Conservation (phyloP, 2,329 filamentous ascomycete genomes). For the Claviceps capensis region DNA sequence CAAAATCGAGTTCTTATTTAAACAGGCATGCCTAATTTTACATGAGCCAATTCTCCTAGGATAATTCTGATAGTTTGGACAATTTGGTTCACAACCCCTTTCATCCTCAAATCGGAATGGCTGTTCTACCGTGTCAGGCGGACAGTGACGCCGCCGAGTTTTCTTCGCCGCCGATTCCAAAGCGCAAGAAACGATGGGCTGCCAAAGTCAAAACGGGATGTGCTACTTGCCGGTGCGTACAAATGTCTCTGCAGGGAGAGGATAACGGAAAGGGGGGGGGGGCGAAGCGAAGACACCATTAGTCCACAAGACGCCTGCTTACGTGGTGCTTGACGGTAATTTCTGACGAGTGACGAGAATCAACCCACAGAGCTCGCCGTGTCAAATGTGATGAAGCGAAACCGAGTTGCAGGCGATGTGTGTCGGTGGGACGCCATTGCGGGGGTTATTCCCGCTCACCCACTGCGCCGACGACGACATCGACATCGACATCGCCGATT, state of each 20-base stretch:
- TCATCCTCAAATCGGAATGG: neutral
- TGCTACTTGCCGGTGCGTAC: slow-evolving; percentile 4
- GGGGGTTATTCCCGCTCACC: neutral
- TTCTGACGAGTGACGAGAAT: neutral
- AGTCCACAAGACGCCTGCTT: neutral
- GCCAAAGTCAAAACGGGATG: slow-evolving; percentile 6
- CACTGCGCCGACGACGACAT: neutral
- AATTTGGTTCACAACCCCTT: neutral
- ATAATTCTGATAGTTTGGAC: too few species aligned
- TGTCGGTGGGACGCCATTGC: slow-evolving; percentile 1
- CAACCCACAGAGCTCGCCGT: slow-evolving; percentile 1
- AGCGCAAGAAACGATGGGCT: slow-evolving; percentile 3
- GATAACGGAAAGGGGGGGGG: too few species aligned
- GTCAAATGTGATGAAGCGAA: slow-evolving; percentile 5
- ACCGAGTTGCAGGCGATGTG: slow-evolving; percentile 1
- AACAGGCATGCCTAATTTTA: too few species aligned
- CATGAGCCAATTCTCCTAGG: neutral
- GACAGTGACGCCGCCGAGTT: too few species aligned
- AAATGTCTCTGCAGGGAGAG: neutral
- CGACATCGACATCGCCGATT: neutral
- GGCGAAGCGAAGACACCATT: neutral
- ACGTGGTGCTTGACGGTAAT: neutral
- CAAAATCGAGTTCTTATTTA: too few species aligned
- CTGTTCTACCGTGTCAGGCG: neutral
- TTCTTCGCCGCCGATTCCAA: neutral